Percentiles rank a stretch among this genome's conserved stretches.
These are phyloP conservation scores for Paracoccidioides brasiliensis DNA, from an alignment of 2,329 filamentous ascomycete genomes.

Conservation along the genomic window DNA sequence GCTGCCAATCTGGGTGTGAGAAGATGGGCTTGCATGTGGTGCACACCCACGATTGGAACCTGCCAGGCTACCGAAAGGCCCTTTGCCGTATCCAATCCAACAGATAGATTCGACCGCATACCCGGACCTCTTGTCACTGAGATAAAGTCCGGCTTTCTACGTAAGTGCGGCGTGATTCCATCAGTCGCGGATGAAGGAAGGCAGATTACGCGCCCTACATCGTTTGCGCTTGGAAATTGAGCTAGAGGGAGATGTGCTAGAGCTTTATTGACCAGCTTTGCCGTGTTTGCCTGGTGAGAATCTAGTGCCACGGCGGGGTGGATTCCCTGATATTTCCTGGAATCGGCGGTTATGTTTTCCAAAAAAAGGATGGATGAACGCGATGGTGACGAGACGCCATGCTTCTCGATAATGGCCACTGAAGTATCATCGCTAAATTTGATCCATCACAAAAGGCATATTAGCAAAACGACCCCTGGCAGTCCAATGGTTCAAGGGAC, in stretches of 20 bases:
- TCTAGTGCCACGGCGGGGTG: slow-evolving; percentile 62
- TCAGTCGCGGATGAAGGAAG: slow-evolving; percentile 5
- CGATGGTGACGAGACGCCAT: slow-evolving; percentile 4
- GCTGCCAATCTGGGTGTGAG: slow-evolving; percentile 68
- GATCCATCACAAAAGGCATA: neutral
- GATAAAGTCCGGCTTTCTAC: slow-evolving; percentile 62
- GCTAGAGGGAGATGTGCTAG: slow-evolving; percentile 40
- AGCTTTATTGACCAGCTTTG: slow-evolving; percentile 53
- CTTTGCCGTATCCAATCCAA: slow-evolving; percentile 74
- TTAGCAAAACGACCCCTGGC: neutral
- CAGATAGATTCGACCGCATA: slow-evolving; percentile 64
- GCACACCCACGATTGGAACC: slow-evolving; percentile 69
- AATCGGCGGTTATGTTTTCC: slow-evolving; percentile 68
- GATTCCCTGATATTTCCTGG: slow-evolving; percentile 60
- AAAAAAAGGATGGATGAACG: slow-evolving; percentile 59
- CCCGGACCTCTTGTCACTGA: slow-evolving; percentile 82
- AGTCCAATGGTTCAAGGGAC: neutral
- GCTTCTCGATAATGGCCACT: slow-evolving; percentile 63
- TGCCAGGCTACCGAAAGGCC: slow-evolving; percentile 74
- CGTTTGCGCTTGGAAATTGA: neutral
- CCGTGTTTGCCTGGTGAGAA: slow-evolving; percentile 62
- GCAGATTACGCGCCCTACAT: neutral
- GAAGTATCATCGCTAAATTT: slow-evolving; percentile 71
- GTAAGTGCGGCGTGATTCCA: slow-evolving; percentile 15
- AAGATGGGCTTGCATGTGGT: slow-evolving; percentile 97